These are phyloP conservation scores for Pseudovirgaria hyperparasitica DNA, from an alignment of 2,329 filamentous ascomycete species.

Conservation along the genomic window DNA sequence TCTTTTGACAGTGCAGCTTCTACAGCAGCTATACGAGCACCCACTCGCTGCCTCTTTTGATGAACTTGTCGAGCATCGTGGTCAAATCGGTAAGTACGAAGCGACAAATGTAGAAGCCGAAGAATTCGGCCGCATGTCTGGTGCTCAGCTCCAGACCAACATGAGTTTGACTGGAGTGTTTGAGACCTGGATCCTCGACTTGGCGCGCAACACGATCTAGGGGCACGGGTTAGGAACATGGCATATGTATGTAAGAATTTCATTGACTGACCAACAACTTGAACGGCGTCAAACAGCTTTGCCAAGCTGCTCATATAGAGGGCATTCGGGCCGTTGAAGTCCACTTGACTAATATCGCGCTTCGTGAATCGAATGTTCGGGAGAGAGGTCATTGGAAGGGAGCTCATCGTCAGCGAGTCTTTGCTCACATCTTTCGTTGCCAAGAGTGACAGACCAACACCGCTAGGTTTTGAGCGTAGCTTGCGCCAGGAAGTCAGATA, in stretches of 20 bases:
- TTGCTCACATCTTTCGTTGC: constrained; percentile 35
- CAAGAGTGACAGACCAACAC: constrained; percentile 35
- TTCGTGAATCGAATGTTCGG: constrained; percentile 62
- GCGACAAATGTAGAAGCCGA: constrained; percentile 89
- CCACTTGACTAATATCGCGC: constrained; percentile 53
- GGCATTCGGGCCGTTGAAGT: constrained; percentile 72
- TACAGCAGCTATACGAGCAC: constrained; percentile 58
- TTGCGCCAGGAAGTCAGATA: constrained; percentile 83
- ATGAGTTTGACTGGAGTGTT: constrained; percentile 84
- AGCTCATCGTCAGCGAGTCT: constrained; percentile 44
- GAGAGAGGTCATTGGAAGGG: constrained; percentile 53
- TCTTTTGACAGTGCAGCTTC: too few relatives aligned
- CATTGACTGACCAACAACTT: constrained; percentile 67
- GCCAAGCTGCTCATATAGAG: constrained; percentile 87
- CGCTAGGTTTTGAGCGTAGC: constrained; percentile 76
- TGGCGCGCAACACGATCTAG: constrained; percentile 90
- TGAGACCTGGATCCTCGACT: constrained; percentile 86
- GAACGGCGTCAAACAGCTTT: constrained; percentile 81
- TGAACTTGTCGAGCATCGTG: constrained; percentile 84
- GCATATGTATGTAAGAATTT: background rate
- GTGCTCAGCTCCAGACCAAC: constrained; percentile 90
- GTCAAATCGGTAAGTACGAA: constrained; percentile 83
- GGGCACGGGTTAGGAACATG: background rate
- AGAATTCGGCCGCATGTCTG: constrained; percentile 91
- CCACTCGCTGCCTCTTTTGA: constrained; percentile 96